Evolutionary conservation across 352 stramenopile genomes (phyloP).

Genomic region (Globisporangium camurandrum): DNA sequence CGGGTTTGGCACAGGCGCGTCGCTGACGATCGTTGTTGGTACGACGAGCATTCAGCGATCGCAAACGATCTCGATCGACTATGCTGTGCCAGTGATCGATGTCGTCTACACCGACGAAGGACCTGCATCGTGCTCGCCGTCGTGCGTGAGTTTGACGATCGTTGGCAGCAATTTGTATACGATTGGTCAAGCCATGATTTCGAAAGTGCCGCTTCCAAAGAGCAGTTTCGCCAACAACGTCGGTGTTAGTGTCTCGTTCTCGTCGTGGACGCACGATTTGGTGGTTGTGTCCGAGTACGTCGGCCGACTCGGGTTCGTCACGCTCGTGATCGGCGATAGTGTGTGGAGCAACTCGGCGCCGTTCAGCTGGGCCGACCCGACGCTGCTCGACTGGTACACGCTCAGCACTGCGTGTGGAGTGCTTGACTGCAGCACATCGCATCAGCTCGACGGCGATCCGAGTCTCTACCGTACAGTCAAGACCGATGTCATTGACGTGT

Average conservation of each 20-base stretch:
- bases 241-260: slow-evolving; percentile 14
- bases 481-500: slow-evolving; percentile 16
- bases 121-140: slow-evolving; percentile 27
- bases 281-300: slow-evolving; percentile 32
- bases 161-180: slow-evolving; percentile 48
- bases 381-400: slow-evolving; percentile 50
- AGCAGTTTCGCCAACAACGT: slow-evolving; percentile 17
- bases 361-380: slow-evolving; percentile 56
- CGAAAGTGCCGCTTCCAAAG: slow-evolving; percentile 25
- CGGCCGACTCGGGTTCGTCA: slow-evolving; percentile 40
- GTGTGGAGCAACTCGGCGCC: slow-evolving; percentile 40
- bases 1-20: slow-evolving; percentile 27
- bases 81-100: slow-evolving; percentile 37
- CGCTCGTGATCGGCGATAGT: slow-evolving; percentile 32
- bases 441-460: slow-evolving; percentile 34
- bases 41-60: slow-evolving; percentile 32
- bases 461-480: slow-evolving; percentile 24
- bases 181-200: slow-evolving; percentile 26
- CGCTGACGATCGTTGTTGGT: slow-evolving; percentile 30
- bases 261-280: slow-evolving; percentile 33
- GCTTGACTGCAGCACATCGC: slow-evolving; percentile 37
- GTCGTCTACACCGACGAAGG: slow-evolving; percentile 56
- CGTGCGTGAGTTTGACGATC: slow-evolving; percentile 43
- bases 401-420: slow-evolving; percentile 28
- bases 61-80: slow-evolving; percentile 22